Evolutionary conservation across 371 early-diverging fungal species (phyloP), one percentile per base, ranked within the genome.

Genomic region (Coemansia sp.): DNA sequence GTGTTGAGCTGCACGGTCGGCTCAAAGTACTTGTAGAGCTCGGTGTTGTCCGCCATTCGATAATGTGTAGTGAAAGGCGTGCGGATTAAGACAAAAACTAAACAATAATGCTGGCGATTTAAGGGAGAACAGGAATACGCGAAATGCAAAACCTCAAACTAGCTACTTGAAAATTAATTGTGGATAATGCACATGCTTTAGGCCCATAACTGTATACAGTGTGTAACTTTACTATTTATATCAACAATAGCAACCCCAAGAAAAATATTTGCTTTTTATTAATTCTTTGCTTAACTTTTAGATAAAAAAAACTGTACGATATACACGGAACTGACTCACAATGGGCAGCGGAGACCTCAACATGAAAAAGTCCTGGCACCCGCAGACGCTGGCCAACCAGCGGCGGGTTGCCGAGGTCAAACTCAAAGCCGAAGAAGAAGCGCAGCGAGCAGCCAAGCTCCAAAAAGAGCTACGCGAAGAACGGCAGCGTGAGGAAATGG

Each of bases 291-390:
- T 37, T 37, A 37, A 37, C 2, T 37, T 37, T 11, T 37, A 37
- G n/a, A 23, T 18, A 23, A 8, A 25, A 25, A 23, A 23, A 28
- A n/a, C 54, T 26, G 28, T 14, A 25, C n/a, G 16, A 12, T 28
- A 3, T 26, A n/a, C 14, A 14, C 20, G 0, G 8, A 14, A 33
- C 33, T 8, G 5, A 50, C 16, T 28, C 11, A 18, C 12, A 20
- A 82, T 80, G 80, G 79, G 83, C 16, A 61, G 75, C 57, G 72
- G 75, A 37, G 73, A 78, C 20, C 68, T 79, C 58, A 93, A 93
- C 78, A 84, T 97, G 85, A 96, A 97, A 88, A 98, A 97, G 82
- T 93, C 92, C 40, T 97, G 97, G 97, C 97, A 97, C 88, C 95
- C 98, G 65, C 86, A 85, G 60, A 95, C 96, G 26, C 86, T 92